Percentiles rank a stretch among this genome's conserved stretches.
Conservation (phyloP, 768 basidiomycete genomes). For the Punctularia strigosozonata region DNA sequence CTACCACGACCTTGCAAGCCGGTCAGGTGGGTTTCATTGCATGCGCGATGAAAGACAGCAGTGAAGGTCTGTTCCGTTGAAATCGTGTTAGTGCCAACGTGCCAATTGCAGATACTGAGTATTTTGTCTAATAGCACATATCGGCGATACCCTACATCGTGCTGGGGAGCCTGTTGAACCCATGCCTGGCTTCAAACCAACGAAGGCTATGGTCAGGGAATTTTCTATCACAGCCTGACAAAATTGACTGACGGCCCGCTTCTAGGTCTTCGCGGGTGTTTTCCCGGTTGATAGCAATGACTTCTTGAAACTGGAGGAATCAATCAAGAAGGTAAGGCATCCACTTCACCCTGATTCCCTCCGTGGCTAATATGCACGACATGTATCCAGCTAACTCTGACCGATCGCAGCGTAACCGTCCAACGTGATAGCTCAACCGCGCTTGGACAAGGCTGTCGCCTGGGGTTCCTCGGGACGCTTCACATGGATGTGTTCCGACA, state of each 20-base stretch:
- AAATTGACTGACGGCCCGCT: neutral
- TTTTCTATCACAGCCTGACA: neutral
- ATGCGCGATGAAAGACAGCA: constrained; percentile 96
- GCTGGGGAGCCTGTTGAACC: constrained; percentile 66
- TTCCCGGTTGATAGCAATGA: constrained; percentile 89
- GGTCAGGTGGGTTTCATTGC: constrained; percentile 85
- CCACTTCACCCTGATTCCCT: neutral
- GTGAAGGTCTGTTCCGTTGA: constrained; percentile 51
- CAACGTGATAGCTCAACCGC: constrained; percentile 90
- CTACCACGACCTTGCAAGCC: constrained; percentile 51
- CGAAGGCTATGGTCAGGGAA: constrained; percentile 78
- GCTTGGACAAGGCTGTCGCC: constrained; percentile 86
- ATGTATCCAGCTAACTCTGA: constrained; percentile 69
- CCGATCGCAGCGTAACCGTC: constrained; percentile 80
- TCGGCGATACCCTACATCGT: constrained; percentile 87
- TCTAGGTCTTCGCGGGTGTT: constrained; percentile 85
- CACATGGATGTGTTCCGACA: constrained; percentile 98
- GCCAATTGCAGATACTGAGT: no score
- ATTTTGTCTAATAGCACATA: constrained; percentile 46
- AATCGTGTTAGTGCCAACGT: no score
- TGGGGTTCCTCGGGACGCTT: constrained; percentile 90
- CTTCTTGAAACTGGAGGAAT: constrained; percentile 92
- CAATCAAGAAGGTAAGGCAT: constrained; percentile 67
- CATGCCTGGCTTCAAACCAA: constrained; percentile 83
- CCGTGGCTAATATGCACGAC: constrained; percentile 5